phyloP scores from a whole-genome alignment of 2,329 filamentous ascomycete species.

The Arthrobotrys pseudoclavata region DNA sequence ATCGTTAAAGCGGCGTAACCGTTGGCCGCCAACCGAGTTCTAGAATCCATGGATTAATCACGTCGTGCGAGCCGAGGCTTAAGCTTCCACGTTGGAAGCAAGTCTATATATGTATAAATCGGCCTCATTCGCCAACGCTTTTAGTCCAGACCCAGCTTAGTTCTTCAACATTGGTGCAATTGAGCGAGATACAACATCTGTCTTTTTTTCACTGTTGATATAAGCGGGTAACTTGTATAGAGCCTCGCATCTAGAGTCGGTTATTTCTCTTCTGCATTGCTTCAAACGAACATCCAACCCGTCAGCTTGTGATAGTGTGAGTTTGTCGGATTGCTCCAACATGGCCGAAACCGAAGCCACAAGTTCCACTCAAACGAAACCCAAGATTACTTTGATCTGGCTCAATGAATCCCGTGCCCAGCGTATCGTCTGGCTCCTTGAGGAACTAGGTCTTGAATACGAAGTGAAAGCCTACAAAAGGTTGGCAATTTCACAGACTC shows the following conservation, averaged over 20 bases:
- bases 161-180: neutral
- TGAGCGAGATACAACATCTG: neutral
- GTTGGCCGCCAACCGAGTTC: slow-evolving; percentile 18
- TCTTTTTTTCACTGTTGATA: neutral
- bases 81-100: slow-evolving; percentile 1
- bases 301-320: neutral
- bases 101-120: slow-evolving; percentile 1
- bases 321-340: neutral
- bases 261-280: no score
- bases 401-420: slow-evolving; percentile 85
- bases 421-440: slow-evolving; percentile 86
- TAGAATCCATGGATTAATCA: slow-evolving; percentile 17
- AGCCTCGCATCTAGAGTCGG: neutral
- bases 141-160: neutral
- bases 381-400: slow-evolving; percentile 70
- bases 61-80: slow-evolving; percentile 15
- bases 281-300: neutral
- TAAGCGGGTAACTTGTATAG: no score
- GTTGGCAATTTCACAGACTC: slow-evolving; percentile 5
- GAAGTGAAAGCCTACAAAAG: slow-evolving; percentile 85
- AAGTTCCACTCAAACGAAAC: neutral
- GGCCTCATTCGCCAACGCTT: neutral
- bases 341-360: slow-evolving; percentile 28
- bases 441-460: slow-evolving; percentile 84
- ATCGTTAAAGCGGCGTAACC: slow-evolving; percentile 37